Conservation (phyloP, 345 rosid genomes). For the Hibiscus syriacus region DNA sequence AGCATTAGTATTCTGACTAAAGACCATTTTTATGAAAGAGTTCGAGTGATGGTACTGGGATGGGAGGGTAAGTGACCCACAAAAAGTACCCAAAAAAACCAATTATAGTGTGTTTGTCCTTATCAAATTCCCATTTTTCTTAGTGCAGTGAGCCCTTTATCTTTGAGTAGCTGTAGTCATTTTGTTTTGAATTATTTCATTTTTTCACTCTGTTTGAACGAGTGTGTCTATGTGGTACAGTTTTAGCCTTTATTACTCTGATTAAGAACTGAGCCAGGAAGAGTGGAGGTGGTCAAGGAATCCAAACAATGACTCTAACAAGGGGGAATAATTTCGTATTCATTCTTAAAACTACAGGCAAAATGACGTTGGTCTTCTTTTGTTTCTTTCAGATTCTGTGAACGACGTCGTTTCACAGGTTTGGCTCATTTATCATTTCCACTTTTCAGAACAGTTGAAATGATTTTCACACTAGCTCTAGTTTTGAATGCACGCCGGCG, state of each 20-base stretch:
- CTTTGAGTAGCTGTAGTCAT: background rate
- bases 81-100: conserved; percentile 13
- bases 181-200: background rate
- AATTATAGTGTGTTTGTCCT: conserved; percentile 16
- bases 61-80: conserved; percentile 15
- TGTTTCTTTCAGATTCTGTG: background rate
- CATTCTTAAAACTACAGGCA: background rate
- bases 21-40: background rate
- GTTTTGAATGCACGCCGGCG: background rate
- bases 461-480: background rate
- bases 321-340: background rate
- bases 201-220: background rate
- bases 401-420: background rate
- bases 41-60: conserved; percentile 1
- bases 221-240: background rate
- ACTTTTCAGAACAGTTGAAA: background rate
- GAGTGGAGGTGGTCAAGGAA: background rate
- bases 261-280: background rate
- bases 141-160: conserved; percentile 12
- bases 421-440: background rate
- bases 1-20: background rate
- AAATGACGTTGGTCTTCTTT: conserved; percentile 1
- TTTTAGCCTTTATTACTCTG: background rate
- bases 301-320: background rate
- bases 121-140: conserved; percentile 9